Base-by-base conservation (phyloP, 2,329 filamentous ascomycete species). In the Drechslerella dactyloides region DNA sequence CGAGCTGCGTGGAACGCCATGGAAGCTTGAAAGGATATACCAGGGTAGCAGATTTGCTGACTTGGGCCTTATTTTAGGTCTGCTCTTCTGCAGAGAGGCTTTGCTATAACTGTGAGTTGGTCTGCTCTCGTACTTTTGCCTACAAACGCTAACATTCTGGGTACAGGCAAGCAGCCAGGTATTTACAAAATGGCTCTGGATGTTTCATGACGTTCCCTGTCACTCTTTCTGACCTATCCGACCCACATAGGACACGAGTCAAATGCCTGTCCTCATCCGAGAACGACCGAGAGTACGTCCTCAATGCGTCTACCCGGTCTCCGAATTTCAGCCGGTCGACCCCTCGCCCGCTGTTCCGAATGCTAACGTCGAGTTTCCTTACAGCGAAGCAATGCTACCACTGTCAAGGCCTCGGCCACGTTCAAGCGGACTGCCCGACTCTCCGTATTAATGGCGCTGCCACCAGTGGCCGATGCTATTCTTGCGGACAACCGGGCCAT, bases 341-440 rank as follows among this genome's bases (percentile, higher is more conserved):
- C 11, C 35, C 27, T 54, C 33, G 57, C 62, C 73, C 52, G 42
- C 7, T 42, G 56, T 27, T 10, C n/a, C 55, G 42, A 51, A 27
- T 35, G 51, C 59, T 60, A 69, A 57, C 24, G 35, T 69, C 69
- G 51, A 63, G 42, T 27, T 69, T 19, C 15, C 27, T 65, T 63
- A 57, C 78, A 88, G 92, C 92, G 59, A 99, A 99, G 88, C 94
- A 99, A 85, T 99, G 94, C 87, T 99, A 99, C 82, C 94, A 97
- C 84, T 99, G 94, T 85, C 94, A 97, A 84, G 94, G 94, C 69
- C 87, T 97, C 74, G 94, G 94, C 76, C 94, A 99, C 80, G 94
- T 99, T 78, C 94, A 99, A 84, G 94, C 94, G 77, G 94, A 99
- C 82, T 99, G 94, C 86, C 94, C 94, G 78, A 97, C 94, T 74